A percentile compares a stretch with the other conserved stretches of the same genome.
These are phyloP conservation scores for Fragaria ananassa DNA, from an alignment of 306 rosid genomes.

Conservation along the genomic window DNA sequence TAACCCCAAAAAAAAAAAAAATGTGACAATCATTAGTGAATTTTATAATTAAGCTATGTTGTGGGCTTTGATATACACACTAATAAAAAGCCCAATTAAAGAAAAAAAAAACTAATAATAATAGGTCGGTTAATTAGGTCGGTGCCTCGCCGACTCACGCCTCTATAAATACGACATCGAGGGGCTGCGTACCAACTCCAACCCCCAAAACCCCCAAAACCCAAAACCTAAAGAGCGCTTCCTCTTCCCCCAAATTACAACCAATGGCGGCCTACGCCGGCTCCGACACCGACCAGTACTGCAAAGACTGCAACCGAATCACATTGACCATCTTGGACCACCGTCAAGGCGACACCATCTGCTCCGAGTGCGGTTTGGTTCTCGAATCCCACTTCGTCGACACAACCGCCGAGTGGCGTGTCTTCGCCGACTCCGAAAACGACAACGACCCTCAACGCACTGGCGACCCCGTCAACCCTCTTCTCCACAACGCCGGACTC, in stretches of 20 bases:
- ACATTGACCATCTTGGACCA: constrained; percentile 9
- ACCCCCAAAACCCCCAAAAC: not conserved
- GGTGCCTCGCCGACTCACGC: not conserved
- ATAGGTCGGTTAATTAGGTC: too few species aligned
- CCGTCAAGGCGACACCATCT: constrained; percentile 12
- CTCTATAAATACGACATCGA: not conserved
- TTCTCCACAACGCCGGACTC: not conserved
- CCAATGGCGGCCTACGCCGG: not conserved
- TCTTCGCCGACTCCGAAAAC: not conserved
- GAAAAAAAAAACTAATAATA: too few species aligned
- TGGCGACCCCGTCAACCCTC: not conserved
- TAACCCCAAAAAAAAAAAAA: too few species aligned
- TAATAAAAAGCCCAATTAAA: too few species aligned
- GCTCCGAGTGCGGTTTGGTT: constrained; percentile 25
- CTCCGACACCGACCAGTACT: not conserved
- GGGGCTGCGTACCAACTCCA: not conserved
- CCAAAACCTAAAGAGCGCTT: not conserved
- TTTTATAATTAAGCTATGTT: too few species aligned
- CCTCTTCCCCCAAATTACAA: not conserved
- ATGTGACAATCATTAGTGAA: not conserved
- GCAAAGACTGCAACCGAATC: constrained; percentile 2
- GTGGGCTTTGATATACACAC: too few species aligned
- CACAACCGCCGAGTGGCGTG: constrained; percentile 17
- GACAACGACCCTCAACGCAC: not conserved
- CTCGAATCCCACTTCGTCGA: constrained; percentile 5